phyloP scores from a whole-genome alignment of 1,284 basidiomycete genomes.

The Cryptococcus neoformans region DNA sequence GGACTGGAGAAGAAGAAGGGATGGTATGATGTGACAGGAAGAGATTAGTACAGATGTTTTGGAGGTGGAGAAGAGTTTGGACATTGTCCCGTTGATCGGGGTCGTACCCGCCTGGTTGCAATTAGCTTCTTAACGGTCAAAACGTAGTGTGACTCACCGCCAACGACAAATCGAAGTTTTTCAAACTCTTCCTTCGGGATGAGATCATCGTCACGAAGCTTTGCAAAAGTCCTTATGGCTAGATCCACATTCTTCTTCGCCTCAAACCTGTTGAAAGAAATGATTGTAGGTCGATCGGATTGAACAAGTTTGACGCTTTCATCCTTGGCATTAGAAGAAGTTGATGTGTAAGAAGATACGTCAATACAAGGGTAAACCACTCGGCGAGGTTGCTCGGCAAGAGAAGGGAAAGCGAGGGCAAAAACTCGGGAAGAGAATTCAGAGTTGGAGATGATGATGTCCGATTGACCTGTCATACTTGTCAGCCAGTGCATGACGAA shows the following conservation, averaged over 20 bases:
- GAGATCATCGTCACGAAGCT: constrained; percentile 20
- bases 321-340: constrained; percentile 10
- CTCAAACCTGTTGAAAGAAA: constrained; percentile 95
- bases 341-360: constrained; percentile 61
- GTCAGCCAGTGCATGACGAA: neutral
- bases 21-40: constrained; percentile 55
- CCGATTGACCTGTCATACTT: constrained; percentile 64
- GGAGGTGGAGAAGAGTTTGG: constrained; percentile 59
- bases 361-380: constrained; percentile 95
- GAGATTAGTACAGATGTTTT: constrained; percentile 56
- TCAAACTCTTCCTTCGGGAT: constrained; percentile 23
- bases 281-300: constrained; percentile 72
- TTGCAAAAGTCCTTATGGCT: constrained; percentile 70
- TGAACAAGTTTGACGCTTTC: constrained; percentile 58
- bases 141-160: constrained; percentile 55
- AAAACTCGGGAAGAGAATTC: constrained; percentile 82
- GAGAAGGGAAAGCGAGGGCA: constrained; percentile 67
- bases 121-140: neutral
- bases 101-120: constrained; percentile 66
- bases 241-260: constrained; percentile 88
- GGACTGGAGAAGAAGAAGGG: constrained; percentile 49
- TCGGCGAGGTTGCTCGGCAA: constrained; percentile 58
- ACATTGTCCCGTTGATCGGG: constrained; percentile 67
- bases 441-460: constrained; percentile 89
- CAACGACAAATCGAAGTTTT: constrained; percentile 64